Percentiles rank a stretch among this genome's conserved stretches.
Conservation (phyloP, 805 yeast species). For the Alloascoidea africana region DNA sequence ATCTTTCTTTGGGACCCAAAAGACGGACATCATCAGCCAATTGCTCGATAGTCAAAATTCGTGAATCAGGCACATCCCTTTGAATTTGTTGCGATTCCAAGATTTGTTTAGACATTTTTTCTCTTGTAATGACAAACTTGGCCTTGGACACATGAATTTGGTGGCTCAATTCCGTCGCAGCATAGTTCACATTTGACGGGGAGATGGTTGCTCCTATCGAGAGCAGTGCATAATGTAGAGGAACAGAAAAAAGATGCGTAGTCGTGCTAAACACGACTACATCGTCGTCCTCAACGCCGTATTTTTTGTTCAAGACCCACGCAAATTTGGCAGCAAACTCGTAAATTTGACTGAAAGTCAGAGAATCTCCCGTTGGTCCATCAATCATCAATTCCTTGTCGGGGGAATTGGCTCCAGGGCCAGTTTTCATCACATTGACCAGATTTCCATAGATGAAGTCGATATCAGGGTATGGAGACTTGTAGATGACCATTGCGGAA, state of each 20-base stretch:
- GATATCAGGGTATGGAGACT: no score
- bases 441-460: no score
- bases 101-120: conserved; percentile 6
- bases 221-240: conserved; percentile 9
- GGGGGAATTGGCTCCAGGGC: no score
- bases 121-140: conserved; percentile 6
- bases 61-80: conserved; percentile 32
- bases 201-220: conserved; percentile 15
- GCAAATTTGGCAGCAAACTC: not conserved
- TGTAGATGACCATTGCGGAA: no score
- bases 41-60: not conserved
- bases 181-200: conserved; percentile 19
- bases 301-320: not conserved
- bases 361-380: not conserved
- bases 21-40: not conserved
- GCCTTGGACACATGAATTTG: conserved; percentile 11
- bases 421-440: no score
- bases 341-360: not conserved
- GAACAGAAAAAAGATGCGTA: conserved; percentile 4
- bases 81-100: conserved; percentile 40
- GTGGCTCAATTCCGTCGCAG: conserved; percentile 15
- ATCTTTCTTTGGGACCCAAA: not conserved
- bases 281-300: not conserved
- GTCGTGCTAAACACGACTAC: not conserved
- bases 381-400: no score